Conservation (phyloP, 1,284 basidiomycete genomes). For the Ceratobasidium sp. region DNA sequence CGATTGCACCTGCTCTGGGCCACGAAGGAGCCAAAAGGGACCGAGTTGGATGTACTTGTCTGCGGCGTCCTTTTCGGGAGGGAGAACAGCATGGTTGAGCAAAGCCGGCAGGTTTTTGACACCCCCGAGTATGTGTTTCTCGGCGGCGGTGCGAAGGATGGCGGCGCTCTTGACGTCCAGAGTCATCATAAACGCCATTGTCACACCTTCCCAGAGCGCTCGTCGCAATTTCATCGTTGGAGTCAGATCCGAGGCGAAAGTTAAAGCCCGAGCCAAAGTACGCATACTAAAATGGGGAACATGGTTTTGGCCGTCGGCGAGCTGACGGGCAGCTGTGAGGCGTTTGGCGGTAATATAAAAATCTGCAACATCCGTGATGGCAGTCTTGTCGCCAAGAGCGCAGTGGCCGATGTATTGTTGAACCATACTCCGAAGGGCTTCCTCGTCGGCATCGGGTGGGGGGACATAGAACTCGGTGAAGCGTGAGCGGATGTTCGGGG, state of each 20-base stretch:
- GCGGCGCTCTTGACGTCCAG: slow-evolving; percentile 79
- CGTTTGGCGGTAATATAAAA: slow-evolving; percentile 86
- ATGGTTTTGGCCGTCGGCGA: slow-evolving; percentile 94
- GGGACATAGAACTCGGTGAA: slow-evolving; percentile 98
- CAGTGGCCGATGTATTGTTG: slow-evolving; percentile 88
- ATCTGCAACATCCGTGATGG: slow-evolving; percentile 90
- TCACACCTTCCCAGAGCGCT: slow-evolving; percentile 92
- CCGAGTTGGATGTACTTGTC: slow-evolving; percentile 84
- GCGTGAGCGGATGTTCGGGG: slow-evolving; percentile 84
- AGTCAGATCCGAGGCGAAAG: slow-evolving; percentile 86
- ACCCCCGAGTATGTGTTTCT: slow-evolving; percentile 80
- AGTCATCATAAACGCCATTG: slow-evolving; percentile 98
- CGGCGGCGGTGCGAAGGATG: slow-evolving; percentile 72
- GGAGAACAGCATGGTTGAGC: slow-evolving; percentile 48
- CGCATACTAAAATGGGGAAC: slow-evolving; percentile 98
- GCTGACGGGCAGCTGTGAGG: slow-evolving; percentile 78
- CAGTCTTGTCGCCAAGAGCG: slow-evolving; percentile 85
- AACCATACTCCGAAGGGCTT: slow-evolving; percentile 89
- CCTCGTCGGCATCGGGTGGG: slow-evolving; percentile 89
- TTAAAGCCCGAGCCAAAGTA: slow-evolving; percentile 89
- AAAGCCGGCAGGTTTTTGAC: slow-evolving; percentile 84
- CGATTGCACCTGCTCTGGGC: slow-evolving; percentile 66
- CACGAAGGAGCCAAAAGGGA: slow-evolving; percentile 88
- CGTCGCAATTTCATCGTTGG: slow-evolving; percentile 81
- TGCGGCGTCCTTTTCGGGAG: slow-evolving; percentile 44